phyloP scores from a whole-genome alignment of 2,329 filamentous ascomycete species.

The Ophioceras dolichostomum region DNA sequence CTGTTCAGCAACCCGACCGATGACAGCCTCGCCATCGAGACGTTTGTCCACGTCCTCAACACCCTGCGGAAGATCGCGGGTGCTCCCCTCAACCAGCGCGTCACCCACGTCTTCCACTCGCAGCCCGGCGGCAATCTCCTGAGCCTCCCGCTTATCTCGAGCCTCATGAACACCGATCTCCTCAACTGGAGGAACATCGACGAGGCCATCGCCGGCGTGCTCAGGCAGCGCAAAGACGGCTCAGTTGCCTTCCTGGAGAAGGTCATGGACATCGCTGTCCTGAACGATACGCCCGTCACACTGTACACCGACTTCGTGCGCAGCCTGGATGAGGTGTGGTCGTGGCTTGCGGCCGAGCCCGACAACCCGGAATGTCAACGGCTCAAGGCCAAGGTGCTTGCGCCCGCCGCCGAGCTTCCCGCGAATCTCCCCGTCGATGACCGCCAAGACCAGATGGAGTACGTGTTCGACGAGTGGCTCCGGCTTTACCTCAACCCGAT shows the following conservation, averaged over 20 bases:
- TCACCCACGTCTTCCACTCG: slow-evolving; percentile 42
- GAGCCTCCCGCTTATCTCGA: slow-evolving; percentile 43
- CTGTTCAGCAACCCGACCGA: slow-evolving; percentile 40
- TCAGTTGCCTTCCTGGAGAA: slow-evolving; percentile 72
- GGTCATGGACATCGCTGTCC: slow-evolving; percentile 65
- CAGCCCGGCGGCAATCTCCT: slow-evolving; percentile 44
- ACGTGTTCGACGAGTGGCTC: slow-evolving; percentile 94
- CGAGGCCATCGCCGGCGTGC: slow-evolving; percentile 57
- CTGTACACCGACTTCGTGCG: slow-evolving; percentile 77
- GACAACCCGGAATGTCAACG: slow-evolving; percentile 51
- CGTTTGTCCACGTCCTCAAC: slow-evolving; percentile 49
- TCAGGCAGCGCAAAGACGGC: slow-evolving; percentile 56
- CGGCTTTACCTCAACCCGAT: slow-evolving; percentile 68
- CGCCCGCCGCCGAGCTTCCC: slow-evolving; percentile 24
- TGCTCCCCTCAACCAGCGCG: slow-evolving; percentile 38
- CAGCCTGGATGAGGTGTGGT: slow-evolving; percentile 69
- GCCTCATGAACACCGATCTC: slow-evolving; percentile 46
- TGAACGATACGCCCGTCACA: slow-evolving; percentile 65
- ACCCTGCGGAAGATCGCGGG: slow-evolving; percentile 47
- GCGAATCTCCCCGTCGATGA: slow-evolving; percentile 40
- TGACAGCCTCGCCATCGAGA: slow-evolving; percentile 45
- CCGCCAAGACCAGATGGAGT: slow-evolving; percentile 77
- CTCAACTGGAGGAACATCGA: slow-evolving; percentile 56
- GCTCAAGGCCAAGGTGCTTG: slow-evolving; percentile 51
- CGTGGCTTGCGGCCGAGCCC: slow-evolving; percentile 68